Base-by-base conservation (phyloP, 1,284 basidiomycete genomes). In the Inonotus hispidus region DNA sequence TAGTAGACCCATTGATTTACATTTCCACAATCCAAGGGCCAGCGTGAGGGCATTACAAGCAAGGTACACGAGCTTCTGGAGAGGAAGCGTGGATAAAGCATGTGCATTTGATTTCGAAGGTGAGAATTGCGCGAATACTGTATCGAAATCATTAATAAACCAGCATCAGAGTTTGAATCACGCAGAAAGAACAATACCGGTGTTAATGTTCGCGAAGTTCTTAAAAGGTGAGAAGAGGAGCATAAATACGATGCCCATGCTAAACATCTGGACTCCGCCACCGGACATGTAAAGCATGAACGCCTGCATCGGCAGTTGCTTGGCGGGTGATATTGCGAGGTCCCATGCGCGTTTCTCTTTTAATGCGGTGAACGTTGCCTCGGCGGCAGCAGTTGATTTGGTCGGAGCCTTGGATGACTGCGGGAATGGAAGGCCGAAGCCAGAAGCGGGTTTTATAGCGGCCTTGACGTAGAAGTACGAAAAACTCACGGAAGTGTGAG, bases 201-300 rank as follows among this genome's bases (percentile, higher is more conserved):
- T 76, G 69, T 94, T 88, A 53, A 95, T 91, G 7, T 78, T 81
- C 46, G 84, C 81, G 7, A 93, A 71, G 59, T 92, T 92, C 71
- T 87, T 88, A 73, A 95, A 83, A 0, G 93, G 93, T 16, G 84
- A 82, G 57, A 91, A 79, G 62, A 95, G 79, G 11, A 95, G 80
- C 90, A 93, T 93, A 70, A 92, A 88, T 39, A 95, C 89, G 72
- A 93, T 95, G 49, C 93, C 92, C 77, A 95, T 92, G 72, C 92
- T 94, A 74, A 95, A 95, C 56, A 96, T 90, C 74, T 96, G 93
- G 11, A 95, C 88, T 49, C 92, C 91, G 27, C 91, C 88, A 45
- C 93, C 93, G 25, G 92, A 95, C 87, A 96, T 95, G 82, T 95
- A 96, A 47, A 96, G 80, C 93, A 96, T 95, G 77, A 96, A 90